Evolutionary conservation across 75 land plant genomes (phyloP).

Genomic region (Gnetum montanum): DNA sequence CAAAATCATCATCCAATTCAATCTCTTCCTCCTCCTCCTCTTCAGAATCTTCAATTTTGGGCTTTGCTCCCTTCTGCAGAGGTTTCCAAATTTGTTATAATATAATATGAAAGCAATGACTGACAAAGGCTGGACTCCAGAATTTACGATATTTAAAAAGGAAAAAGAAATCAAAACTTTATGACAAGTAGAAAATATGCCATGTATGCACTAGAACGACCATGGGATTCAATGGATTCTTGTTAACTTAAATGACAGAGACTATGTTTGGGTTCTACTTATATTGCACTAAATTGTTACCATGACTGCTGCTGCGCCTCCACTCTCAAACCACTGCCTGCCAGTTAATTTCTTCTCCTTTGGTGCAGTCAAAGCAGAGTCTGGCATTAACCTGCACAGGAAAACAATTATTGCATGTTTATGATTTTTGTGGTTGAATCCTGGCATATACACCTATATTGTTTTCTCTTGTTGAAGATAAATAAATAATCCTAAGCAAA

Average conservation of each 20-base stretch:
- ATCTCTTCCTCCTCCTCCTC: slow-evolving; percentile 59
- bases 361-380: slow-evolving; percentile 64
- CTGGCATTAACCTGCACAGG: slow-evolving; percentile 84
- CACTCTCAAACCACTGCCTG: slow-evolving; percentile 93
- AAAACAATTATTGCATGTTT: no score
- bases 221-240: neutral
- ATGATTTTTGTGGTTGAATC: no score
- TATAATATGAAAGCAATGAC: neutral
- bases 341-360: slow-evolving; percentile 86
- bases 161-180: no score
- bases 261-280: no score
- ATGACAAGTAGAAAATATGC: no score
- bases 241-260: neutral
- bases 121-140: neutral
- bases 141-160: neutral
- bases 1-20: slow-evolving; percentile 74
- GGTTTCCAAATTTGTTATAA: neutral
- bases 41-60: slow-evolving; percentile 39
- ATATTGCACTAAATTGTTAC: no score
- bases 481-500: no score
- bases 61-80: slow-evolving; percentile 46
- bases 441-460: no score
- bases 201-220: no score
- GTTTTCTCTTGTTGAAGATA: no score
- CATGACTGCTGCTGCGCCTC: no score